These are phyloP conservation scores for Scolecobasidium constrictum DNA, from an alignment of 2,329 filamentous ascomycete species.

Conservation along the genomic window DNA sequence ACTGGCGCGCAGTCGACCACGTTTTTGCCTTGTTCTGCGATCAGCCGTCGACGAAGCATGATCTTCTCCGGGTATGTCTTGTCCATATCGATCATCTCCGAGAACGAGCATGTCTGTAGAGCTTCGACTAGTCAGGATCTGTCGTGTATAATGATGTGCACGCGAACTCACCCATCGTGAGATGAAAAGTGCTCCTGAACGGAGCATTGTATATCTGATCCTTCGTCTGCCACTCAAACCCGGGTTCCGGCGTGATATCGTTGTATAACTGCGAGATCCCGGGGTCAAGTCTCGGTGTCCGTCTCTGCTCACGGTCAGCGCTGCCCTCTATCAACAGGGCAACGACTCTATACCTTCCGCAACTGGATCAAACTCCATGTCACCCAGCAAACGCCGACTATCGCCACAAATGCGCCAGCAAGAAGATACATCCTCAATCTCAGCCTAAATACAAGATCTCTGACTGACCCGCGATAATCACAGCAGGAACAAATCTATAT, in stretches of 20 bases:
- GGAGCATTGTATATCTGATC: conserved; percentile 44
- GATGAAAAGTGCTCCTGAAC: conserved; percentile 50
- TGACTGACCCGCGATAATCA: too few relatives aligned
- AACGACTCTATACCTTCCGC: too few relatives aligned
- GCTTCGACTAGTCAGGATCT: conserved; percentile 23
- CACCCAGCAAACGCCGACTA: too few relatives aligned
- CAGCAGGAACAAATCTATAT: too few relatives aligned
- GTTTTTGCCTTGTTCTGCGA: conserved; percentile 32
- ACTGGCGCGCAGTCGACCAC: conserved; percentile 26
- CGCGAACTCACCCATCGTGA: conserved; percentile 54
- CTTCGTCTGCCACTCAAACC: conserved; percentile 40
- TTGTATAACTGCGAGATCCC: conserved; percentile 22
- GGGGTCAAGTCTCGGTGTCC: too few relatives aligned
- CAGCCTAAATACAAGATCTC: too few relatives aligned
- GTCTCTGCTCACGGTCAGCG: too few relatives aligned
- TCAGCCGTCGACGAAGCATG: conserved; percentile 34
- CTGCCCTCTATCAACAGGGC: too few relatives aligned
- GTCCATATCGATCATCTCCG: conserved; percentile 49
- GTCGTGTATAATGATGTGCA: background rate
- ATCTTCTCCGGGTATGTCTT: conserved; percentile 46
- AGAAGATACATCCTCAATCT: too few relatives aligned
- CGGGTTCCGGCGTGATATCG: conserved; percentile 33
- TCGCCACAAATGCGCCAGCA: too few relatives aligned
- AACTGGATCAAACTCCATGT: too few relatives aligned
- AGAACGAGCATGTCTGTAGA: conserved; percentile 40